These are phyloP conservation scores for Microdochium nivale DNA, from an alignment of 2,329 filamentous ascomycete species.

Conservation along the genomic window DNA sequence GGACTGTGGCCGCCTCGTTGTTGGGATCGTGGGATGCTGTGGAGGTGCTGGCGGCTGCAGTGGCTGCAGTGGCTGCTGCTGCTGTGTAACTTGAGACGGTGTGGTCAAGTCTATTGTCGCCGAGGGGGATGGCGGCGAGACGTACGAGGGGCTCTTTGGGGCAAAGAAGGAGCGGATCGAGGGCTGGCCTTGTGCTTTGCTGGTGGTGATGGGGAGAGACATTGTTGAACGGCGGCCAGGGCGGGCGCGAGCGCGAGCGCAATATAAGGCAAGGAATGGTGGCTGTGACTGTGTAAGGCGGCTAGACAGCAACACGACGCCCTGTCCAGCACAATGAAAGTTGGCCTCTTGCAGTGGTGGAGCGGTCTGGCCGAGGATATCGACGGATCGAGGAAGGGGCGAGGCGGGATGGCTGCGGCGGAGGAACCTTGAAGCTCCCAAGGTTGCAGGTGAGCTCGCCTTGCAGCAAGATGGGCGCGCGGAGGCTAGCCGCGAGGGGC, in stretches of 20 bases:
- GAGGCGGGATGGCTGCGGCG: not conserved
- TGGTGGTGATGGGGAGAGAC: constrained; percentile 24
- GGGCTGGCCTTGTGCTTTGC: constrained; percentile 32
- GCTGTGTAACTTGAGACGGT: constrained; percentile 7
- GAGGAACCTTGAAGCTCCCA: too few species aligned
- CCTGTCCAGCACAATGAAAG: not conserved
- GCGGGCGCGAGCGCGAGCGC: not conserved
- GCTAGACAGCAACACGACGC: not conserved
- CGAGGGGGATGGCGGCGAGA: constrained; percentile 26
- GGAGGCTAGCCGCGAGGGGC: not conserved
- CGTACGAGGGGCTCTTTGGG: constrained; percentile 35
- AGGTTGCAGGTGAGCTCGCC: not conserved
- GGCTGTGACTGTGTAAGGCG: not conserved
- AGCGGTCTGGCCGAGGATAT: not conserved
- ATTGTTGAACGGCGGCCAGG: constrained; percentile 16
- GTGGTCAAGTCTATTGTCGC: too few species aligned
- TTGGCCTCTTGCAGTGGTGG: not conserved
- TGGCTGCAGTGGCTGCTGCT: constrained; percentile 11
- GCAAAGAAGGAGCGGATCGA: constrained; percentile 59
- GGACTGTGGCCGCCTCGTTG: constrained; percentile 16
- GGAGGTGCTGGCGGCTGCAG: constrained; percentile 6
- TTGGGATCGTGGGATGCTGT: constrained; percentile 4
- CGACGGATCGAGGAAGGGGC: not conserved
- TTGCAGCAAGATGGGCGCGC: not conserved
- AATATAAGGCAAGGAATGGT: not conserved